A percentile compares a stretch with the other conserved stretches of the same genome.
phyloP scores from a whole-genome alignment of 2,329 filamentous ascomycete species.

The Diplodia seriata region DNA sequence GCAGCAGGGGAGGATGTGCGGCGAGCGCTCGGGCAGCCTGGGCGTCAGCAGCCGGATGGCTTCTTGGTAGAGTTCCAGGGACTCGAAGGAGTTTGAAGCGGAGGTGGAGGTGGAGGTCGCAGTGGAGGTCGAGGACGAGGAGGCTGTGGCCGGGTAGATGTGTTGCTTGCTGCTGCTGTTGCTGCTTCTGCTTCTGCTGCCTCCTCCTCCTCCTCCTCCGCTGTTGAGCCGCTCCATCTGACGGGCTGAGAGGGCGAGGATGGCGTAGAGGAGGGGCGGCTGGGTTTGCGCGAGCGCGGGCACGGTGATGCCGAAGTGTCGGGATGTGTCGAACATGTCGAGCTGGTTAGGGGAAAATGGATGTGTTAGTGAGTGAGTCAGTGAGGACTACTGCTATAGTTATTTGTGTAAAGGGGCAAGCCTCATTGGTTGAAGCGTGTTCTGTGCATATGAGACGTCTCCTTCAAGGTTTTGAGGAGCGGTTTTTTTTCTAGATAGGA shows the following conservation, averaged over 20 bases:
- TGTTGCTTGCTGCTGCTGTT: neutral
- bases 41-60: conserved; percentile 60
- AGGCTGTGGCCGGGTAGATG: conserved; percentile 39
- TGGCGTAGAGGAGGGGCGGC: conserved; percentile 56
- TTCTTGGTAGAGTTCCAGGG: conserved; percentile 59
- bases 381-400: neutral
- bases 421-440: neutral
- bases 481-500: neutral
- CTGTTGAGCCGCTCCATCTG: conserved; percentile 57
- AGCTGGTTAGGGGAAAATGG: conserved; percentile 43
- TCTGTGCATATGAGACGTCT: neutral
- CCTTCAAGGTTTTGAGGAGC: neutral
- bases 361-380: neutral
- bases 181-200: neutral
- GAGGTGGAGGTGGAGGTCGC: no score
- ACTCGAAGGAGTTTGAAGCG: conserved; percentile 44
- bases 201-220: neutral
- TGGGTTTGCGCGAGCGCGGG: conserved; percentile 56
- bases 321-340: conserved; percentile 61
- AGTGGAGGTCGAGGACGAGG: no score
- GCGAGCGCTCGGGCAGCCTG: conserved; percentile 56
- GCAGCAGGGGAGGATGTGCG: conserved; percentile 60
- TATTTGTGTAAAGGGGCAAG: neutral
- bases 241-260: conserved; percentile 60
- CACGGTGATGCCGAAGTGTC: conserved; percentile 57